Percentiles rank a stretch among this genome's conserved stretches.
Evolutionary conservation across 2,329 filamentous ascomycete genomes (phyloP).

Genomic region (Penicillium corylophilum): DNA sequence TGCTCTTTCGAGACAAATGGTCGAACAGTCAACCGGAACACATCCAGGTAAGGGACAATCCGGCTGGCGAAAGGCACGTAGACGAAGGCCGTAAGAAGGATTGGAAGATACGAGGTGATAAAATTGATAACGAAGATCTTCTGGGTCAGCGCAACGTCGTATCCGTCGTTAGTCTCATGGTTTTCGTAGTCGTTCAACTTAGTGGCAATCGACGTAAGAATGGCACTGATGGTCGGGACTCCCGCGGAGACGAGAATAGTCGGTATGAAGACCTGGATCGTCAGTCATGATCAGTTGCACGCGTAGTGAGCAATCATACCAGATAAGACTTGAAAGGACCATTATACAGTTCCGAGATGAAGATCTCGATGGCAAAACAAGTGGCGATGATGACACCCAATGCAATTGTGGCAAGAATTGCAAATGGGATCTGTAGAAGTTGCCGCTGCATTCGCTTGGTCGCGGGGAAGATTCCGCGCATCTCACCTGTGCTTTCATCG

Average conservation of each 20-base stretch:
- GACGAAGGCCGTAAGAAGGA: slow-evolving; percentile 88
- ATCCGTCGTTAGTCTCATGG: slow-evolving; percentile 81
- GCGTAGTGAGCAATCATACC: slow-evolving; percentile 50
- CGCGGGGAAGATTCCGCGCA: slow-evolving; percentile 72
- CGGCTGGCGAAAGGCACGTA: slow-evolving; percentile 89
- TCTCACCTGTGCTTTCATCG: slow-evolving; percentile 82
- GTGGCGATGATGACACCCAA: slow-evolving; percentile 84
- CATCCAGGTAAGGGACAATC: slow-evolving; percentile 82
- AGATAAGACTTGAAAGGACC: slow-evolving; percentile 85
- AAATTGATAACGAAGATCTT: slow-evolving; percentile 99
- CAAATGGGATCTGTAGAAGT: slow-evolving; percentile 84
- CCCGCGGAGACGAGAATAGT: slow-evolving; percentile 80
- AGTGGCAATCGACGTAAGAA: slow-evolving; percentile 80
- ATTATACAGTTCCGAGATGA: slow-evolving; percentile 91
- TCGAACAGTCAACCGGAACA: slow-evolving; percentile 76
- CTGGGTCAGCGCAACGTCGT: slow-evolving; percentile 79
- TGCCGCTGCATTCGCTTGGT: slow-evolving; percentile 77
- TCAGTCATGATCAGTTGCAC: slow-evolving; percentile 7
- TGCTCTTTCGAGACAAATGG: slow-evolving; percentile 75
- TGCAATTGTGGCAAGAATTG: slow-evolving; percentile 68
- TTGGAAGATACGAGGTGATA: slow-evolving; percentile 89
- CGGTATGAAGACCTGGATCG: slow-evolving; percentile 72
- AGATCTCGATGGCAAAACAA: slow-evolving; percentile 94
- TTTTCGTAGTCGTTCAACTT: slow-evolving; percentile 83
- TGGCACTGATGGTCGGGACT: slow-evolving; percentile 74